These are phyloP conservation scores for Bipolaris zeicola DNA, from an alignment of 2,329 filamentous ascomycete genomes.

Conservation along the genomic window DNA sequence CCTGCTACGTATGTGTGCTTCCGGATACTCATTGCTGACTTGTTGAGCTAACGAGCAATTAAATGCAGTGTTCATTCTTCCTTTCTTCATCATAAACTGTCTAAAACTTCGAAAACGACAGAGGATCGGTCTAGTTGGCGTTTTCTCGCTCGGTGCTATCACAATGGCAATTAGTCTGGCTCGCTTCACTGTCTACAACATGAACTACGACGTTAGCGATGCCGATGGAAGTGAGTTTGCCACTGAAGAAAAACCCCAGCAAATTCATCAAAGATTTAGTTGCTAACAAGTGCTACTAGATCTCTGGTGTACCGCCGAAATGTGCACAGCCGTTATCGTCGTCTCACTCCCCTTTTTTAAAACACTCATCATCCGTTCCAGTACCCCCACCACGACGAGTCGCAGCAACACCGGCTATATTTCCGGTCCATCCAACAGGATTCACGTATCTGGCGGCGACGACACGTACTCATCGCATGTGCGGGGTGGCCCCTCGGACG, in stretches of 20 bases:
- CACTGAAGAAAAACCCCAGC: background rate
- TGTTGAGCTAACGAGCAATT: background rate
- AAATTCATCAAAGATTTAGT: background rate
- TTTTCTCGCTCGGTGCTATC: conserved; percentile 29
- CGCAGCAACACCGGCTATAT: conserved; percentile 25
- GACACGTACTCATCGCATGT: conserved; percentile 10
- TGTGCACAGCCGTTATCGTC: conserved; percentile 28
- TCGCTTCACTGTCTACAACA: conserved; percentile 28
- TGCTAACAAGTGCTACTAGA: conserved; percentile 16
- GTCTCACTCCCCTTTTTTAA: conserved; percentile 30
- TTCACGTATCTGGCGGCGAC: background rate
- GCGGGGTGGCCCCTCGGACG: conserved; percentile 17
- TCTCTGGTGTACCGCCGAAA: conserved; percentile 31
- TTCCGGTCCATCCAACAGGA: background rate
- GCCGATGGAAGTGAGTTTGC: conserved; percentile 26
- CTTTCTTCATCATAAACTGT: conserved; percentile 30
- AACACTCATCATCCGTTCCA: conserved; percentile 18
- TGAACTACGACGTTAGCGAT: conserved; percentile 24
- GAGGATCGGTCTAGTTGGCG: conserved; percentile 28
- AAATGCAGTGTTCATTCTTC: conserved; percentile 25
- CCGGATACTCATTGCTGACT: accelerated
- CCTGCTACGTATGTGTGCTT: conserved; percentile 20
- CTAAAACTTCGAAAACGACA: conserved; percentile 31
- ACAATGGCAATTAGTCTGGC: conserved; percentile 30
- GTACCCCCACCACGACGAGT: conserved; percentile 6